phyloP scores from a whole-genome alignment of 805 yeast species.

The Crinitomyces ghanaensis region DNA sequence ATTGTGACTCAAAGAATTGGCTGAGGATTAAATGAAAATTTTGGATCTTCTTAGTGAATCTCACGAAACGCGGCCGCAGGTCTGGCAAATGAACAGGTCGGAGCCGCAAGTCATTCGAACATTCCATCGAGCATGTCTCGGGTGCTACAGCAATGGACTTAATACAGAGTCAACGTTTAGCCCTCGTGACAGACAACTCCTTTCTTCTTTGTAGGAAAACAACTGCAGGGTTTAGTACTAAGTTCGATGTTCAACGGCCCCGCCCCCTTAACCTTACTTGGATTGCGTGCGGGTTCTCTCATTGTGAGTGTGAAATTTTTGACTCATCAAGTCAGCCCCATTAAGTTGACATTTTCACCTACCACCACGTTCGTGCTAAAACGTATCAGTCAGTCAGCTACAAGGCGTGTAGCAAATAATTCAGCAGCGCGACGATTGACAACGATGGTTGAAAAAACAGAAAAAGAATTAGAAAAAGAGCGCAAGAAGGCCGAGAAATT shows the following conservation, averaged over 20 bases:
- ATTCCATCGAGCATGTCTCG: no score
- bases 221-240: no score
- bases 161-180: no score
- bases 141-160: no score
- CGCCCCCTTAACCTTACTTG: background rate
- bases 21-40: conserved; percentile 1
- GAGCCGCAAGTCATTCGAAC: no score
- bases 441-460: conserved; percentile 47
- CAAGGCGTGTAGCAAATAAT: background rate
- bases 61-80: no score
- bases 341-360: conserved; percentile 1
- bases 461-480: conserved; percentile 77
- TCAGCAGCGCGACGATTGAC: conserved; percentile 10
- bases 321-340: conserved; percentile 1
- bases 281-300: background rate
- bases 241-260: no score
- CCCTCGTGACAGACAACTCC: no score
- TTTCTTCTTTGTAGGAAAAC: no score
- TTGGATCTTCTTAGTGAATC: no score
- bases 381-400: conserved; percentile 10
- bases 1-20: conserved; percentile 1
- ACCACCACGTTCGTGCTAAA: conserved; percentile 2
- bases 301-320: background rate
- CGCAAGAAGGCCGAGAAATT: conserved; percentile 78
- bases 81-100: no score